These are phyloP conservation scores for Naematelia encephala DNA, from an alignment of 768 basidiomycete species.

Conservation along the genomic window DNA sequence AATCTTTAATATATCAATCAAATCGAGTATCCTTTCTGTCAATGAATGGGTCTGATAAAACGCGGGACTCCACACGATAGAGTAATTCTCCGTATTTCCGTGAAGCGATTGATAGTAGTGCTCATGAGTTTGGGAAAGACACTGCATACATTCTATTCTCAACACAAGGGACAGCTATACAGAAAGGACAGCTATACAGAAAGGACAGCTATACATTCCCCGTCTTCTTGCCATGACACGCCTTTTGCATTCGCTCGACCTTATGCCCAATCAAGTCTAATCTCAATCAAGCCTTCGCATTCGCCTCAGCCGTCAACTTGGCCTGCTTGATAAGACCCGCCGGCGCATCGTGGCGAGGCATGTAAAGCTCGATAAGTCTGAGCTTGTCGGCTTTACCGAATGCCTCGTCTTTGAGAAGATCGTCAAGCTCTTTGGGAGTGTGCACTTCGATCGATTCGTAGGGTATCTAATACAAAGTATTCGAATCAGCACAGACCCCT, in stretches of 20 bases:
- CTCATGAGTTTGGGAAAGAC: too few species aligned
- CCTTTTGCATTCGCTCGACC: background rate
- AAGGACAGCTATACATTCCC: too few species aligned
- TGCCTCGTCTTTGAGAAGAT: conserved; percentile 61
- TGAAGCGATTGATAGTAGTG: too few species aligned
- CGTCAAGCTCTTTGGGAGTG: conserved; percentile 65
- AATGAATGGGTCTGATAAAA: too few species aligned
- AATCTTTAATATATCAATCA: too few species aligned
- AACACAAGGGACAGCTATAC: too few species aligned
- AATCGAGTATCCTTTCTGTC: too few species aligned
- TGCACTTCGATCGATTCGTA: conserved; percentile 63
- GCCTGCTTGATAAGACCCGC: conserved; percentile 48
- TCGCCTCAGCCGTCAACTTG: conserved; percentile 50
- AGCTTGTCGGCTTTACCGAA: conserved; percentile 65
- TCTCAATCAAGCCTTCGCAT: conserved; percentile 17
- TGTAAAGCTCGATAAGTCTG: conserved; percentile 48
- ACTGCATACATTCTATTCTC: too few species aligned
- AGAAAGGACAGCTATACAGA: too few species aligned
- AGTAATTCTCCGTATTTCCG: too few species aligned
- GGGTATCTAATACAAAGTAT: conserved; percentile 33
- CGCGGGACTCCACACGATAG: too few species aligned
- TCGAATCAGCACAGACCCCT: background rate
- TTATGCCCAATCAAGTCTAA: background rate
- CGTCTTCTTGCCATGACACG: too few species aligned
- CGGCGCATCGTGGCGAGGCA: conserved; percentile 51